Evolutionary conservation across 345 rosid species (phyloP), one percentile per base, ranked within the genome.

Genomic region (Rhodamnia rubescens): DNA sequence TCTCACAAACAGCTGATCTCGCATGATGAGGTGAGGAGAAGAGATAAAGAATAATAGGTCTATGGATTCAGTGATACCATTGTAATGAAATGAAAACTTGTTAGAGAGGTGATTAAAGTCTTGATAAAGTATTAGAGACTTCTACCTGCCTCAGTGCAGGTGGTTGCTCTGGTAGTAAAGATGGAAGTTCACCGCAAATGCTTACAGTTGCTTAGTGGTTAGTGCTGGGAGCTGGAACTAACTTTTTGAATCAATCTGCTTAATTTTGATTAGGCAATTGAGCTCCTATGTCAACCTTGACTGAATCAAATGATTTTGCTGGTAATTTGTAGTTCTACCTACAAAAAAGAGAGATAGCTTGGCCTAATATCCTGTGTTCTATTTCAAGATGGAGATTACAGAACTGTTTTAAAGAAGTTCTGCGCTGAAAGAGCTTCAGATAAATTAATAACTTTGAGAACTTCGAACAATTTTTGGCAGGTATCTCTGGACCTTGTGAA

Each of bases 401-500:
- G 24, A 8, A 32, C 11, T 64, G 44, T 32, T 64, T 64, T 32
- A 32, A 36, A 69, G 12, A 32, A 69, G 18, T 69, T 32, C 47
- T 69, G 78, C 78, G 32, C 78, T 32, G 18, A 69, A 32, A 18
- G 78, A 29, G 36, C 32, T 56, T 32, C 52, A 56, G 47, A 32
- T 36, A 47, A n/a, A 55, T 83, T 83, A 83, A 32, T 58, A 26
- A 75, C 27, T 81, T 55, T n/a, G 47, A 54, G 56, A 47, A 26
- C 58, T 40, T 52, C 7, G 9, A 24, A 26, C 81, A 42, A 15
- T 15, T 40, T 84, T 69, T 89, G 84, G 85, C 93, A 97, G 98
- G 98, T 97, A 24, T 97, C 99, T 90, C 90, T 97, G 89, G 99
- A 97, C 93, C 92, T 97, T 82, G 98, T 97, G 81, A 97, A 97